Evolutionary conservation across 2,329 filamentous ascomycete genomes (phyloP).

Genomic region (Xylaria sp.): DNA sequence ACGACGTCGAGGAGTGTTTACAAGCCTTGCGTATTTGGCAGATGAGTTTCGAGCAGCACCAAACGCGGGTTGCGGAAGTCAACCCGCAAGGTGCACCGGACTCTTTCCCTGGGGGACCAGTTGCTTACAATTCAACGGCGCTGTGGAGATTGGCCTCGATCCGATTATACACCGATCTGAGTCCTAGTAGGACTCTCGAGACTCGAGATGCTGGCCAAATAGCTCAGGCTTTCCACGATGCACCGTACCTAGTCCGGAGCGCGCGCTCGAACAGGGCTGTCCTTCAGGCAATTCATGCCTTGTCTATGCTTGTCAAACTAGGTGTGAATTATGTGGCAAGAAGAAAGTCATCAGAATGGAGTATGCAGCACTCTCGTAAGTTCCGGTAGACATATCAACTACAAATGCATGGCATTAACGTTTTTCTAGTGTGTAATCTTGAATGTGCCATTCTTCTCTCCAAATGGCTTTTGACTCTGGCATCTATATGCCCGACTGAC

Average conservation of each 20-base stretch:
- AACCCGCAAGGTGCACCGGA: slow-evolving; percentile 61
- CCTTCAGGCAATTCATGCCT: slow-evolving; percentile 74
- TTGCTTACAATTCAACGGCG: slow-evolving; percentile 75
- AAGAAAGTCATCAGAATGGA: slow-evolving; percentile 71
- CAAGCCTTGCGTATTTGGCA: slow-evolving; percentile 69
- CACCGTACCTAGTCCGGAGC: slow-evolving; percentile 68
- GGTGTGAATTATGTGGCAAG: slow-evolving; percentile 72
- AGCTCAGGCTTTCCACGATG: slow-evolving; percentile 68
- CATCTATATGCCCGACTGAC: slow-evolving; percentile 62
- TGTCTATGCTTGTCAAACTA: slow-evolving; percentile 73
- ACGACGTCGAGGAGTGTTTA: slow-evolving; percentile 67
- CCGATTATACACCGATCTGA: slow-evolving; percentile 73
- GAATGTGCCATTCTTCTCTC: slow-evolving; percentile 71
- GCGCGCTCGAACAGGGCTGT: slow-evolving; percentile 71
- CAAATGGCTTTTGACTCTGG: slow-evolving; percentile 69
- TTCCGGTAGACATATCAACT: slow-evolving; percentile 29
- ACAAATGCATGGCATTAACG: slow-evolving; percentile 27
- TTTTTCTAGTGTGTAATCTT: slow-evolving; percentile 65
- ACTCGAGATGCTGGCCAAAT: slow-evolving; percentile 72
- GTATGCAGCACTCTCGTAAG: slow-evolving; percentile 71
- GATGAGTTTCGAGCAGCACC: slow-evolving; percentile 67
- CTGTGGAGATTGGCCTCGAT: slow-evolving; percentile 71
- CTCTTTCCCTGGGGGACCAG: slow-evolving; percentile 65
- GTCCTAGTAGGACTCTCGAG: slow-evolving; percentile 70
- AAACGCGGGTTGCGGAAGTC: slow-evolving; percentile 62